Conservation (phyloP, 257 asterid species). For the Ocimum tenuiflorum region DNA sequence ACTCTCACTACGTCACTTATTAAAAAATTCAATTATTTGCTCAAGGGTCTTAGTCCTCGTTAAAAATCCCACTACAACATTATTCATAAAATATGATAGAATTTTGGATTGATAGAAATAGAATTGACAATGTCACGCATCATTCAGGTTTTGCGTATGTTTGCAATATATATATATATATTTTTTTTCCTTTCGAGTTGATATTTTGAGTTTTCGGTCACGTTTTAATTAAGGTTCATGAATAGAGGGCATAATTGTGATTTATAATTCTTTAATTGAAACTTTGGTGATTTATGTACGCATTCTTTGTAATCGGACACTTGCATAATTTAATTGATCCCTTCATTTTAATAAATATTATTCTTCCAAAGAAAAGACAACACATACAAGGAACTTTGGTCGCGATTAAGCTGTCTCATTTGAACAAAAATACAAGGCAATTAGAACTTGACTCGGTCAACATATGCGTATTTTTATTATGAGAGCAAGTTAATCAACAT, state of each 20-base stretch:
- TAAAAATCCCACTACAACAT: too few relatives aligned
- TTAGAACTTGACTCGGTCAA: not conserved
- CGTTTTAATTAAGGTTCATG: slow-evolving; percentile 12
- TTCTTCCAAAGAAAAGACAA: not conserved
- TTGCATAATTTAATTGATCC: slow-evolving; percentile 6
- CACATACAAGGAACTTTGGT: not conserved
- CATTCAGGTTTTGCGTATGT: not conserved
- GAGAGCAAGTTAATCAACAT: too few relatives aligned
- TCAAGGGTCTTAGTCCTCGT: too few relatives aligned
- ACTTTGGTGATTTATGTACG: not conserved
- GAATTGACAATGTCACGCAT: too few relatives aligned
- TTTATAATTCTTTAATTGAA: not conserved
- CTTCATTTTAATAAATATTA: not conserved
- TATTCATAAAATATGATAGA: too few relatives aligned
- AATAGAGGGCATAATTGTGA: not conserved
- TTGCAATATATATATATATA: too few relatives aligned
- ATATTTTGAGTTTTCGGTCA: too few relatives aligned
- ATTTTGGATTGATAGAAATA: too few relatives aligned
- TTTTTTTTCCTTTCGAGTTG: too few relatives aligned
- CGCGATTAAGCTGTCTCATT: not conserved
- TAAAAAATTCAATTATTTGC: too few relatives aligned
- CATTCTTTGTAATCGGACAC: not conserved
- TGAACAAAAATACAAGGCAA: not conserved
- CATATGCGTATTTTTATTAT: not conserved
- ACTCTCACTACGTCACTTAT: too few relatives aligned